These are phyloP conservation scores for Xylaria curta DNA, from an alignment of 495 filamentous ascomycete genomes.

Conservation along the genomic window DNA sequence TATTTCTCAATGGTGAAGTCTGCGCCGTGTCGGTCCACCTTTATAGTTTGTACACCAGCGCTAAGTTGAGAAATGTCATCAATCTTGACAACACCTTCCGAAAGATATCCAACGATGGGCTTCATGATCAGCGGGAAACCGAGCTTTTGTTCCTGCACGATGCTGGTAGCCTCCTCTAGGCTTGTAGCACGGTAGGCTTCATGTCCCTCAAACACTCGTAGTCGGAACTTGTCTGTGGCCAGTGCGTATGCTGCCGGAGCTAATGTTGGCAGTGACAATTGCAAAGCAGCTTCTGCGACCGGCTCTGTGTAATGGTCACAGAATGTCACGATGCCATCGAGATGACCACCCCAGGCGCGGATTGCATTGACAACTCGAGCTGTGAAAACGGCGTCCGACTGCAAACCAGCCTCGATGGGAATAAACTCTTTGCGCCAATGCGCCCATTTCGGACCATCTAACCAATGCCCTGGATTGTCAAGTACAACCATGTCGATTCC, in stretches of 20 bases:
- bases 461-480: constrained; percentile 4
- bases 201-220: background rate
- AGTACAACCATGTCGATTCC: background rate
- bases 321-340: constrained; percentile 9
- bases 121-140: constrained; percentile 10
- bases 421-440: background rate
- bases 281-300: background rate
- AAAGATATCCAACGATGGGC: background rate
- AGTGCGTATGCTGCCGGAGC: constrained; percentile 1
- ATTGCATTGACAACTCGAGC: background rate
- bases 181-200: background rate
- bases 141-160: background rate
- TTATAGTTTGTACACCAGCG: background rate
- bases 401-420: background rate
- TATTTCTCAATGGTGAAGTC: background rate
- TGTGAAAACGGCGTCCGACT: constrained; percentile 2
- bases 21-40: background rate
- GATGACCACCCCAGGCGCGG: background rate
- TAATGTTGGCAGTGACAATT: background rate
- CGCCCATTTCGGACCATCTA: background rate
- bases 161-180: background rate
- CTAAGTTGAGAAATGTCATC: background rate
- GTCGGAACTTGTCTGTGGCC: constrained; percentile 2
- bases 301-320: background rate
- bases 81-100: background rate